These are phyloP conservation scores for Penstemon eatonii DNA, from an alignment of 257 asterid genomes.

Conservation along the genomic window DNA sequence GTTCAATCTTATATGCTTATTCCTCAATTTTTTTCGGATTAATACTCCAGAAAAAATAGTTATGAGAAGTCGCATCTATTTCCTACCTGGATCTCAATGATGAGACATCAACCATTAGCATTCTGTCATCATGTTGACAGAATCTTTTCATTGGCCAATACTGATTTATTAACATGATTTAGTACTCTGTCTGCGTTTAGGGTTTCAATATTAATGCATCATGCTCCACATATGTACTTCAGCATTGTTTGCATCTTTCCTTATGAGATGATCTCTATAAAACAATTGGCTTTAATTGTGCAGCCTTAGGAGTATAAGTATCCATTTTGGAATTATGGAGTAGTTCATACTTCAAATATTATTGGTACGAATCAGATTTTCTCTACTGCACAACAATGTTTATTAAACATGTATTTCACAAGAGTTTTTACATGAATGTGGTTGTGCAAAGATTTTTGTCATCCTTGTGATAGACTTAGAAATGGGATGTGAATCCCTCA, in stretches of 20 bases:
- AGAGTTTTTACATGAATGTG: background rate
- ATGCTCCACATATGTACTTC: background rate
- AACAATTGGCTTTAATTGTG: background rate
- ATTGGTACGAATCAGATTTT: background rate
- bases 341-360: background rate
- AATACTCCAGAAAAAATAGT: background rate
- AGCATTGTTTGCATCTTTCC: background rate
- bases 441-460: background rate
- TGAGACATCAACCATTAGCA: background rate
- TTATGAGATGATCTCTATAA: background rate
- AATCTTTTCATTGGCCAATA: background rate
- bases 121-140: background rate
- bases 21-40: background rate
- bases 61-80: background rate
- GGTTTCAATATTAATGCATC: background rate
- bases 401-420: background rate
- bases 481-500: no score
- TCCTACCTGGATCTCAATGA: background rate
- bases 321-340: background rate
- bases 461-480: background rate
- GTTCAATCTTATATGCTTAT: constrained; percentile 2
- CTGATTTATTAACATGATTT: background rate
- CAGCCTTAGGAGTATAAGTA: background rate
- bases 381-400: background rate
- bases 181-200: background rate